These are phyloP conservation scores for Fraxinus baroniana DNA, from an alignment of 305 asterid genomes.

Conservation along the genomic window DNA sequence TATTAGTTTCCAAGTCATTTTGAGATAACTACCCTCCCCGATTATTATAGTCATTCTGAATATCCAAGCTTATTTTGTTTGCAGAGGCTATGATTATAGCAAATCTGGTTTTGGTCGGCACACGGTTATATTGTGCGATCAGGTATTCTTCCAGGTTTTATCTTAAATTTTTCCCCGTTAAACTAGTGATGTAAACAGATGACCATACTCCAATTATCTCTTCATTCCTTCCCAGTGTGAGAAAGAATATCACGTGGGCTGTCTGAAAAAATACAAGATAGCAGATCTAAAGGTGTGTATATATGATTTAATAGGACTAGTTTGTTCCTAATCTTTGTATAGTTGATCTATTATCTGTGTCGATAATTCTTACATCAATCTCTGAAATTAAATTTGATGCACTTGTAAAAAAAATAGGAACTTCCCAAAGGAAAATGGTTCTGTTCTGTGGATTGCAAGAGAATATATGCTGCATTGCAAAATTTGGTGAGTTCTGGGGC, in stretches of 20 bases:
- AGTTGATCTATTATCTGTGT: neutral
- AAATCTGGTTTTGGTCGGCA: slow-evolving; percentile 65
- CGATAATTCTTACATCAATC: neutral
- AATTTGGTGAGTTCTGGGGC: slow-evolving; percentile 42
- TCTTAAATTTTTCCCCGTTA: neutral
- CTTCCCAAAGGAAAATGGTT: slow-evolving; percentile 62
- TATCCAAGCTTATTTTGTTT: neutral
- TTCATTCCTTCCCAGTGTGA: slow-evolving; percentile 39
- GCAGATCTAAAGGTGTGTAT: slow-evolving; percentile 53
- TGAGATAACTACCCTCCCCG: neutral
- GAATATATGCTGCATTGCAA: slow-evolving; percentile 39
- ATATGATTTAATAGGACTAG: slow-evolving; percentile 5
- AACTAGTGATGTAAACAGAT: neutral
- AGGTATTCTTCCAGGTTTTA: slow-evolving; percentile 33
- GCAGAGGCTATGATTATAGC: slow-evolving; percentile 57
- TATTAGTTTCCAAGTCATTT: neutral
- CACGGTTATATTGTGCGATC: slow-evolving; percentile 57
- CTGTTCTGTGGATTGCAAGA: slow-evolving; percentile 48
- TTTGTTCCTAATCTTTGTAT: neutral
- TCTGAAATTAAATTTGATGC: slow-evolving; percentile 12
- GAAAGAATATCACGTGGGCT: slow-evolving; percentile 63
- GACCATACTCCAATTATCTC: slow-evolving; percentile 1
- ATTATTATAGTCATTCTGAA: neutral
- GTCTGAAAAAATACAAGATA: slow-evolving; percentile 53
- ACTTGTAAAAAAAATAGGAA: slow-evolving; percentile 34